Evolutionary conservation across 495 filamentous ascomycete genomes (phyloP).

Genomic region (Xylaria bambusicola): DNA sequence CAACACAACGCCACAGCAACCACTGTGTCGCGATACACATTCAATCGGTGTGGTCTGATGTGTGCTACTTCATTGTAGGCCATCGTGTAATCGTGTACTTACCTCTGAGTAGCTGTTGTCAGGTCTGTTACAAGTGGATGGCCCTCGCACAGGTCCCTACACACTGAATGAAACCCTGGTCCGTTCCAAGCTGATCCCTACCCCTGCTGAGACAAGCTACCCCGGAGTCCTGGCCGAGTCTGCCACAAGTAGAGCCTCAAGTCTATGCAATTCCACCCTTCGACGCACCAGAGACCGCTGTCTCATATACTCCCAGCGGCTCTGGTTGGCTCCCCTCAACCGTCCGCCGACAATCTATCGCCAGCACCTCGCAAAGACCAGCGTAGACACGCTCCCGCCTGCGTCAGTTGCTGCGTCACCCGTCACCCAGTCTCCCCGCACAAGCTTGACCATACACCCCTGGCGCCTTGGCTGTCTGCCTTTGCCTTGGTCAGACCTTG

Average conservation of each 20-base stretch:
- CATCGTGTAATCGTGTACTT: too few relatives aligned
- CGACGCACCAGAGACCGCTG: neutral
- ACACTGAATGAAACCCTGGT: slow-evolving; percentile 48
- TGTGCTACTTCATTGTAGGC: too few relatives aligned
- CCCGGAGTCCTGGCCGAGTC: slow-evolving; percentile 21
- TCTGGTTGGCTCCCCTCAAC: neutral
- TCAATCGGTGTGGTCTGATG: too few relatives aligned
- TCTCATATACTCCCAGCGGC: slow-evolving; percentile 1
- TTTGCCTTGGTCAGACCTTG: too few relatives aligned
- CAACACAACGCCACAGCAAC: too few relatives aligned
- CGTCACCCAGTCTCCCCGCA: neutral
- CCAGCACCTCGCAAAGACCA: neutral
- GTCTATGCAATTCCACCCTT: slow-evolving; percentile 20
- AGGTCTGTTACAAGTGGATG: slow-evolving; percentile 28
- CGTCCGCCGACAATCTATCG: neutral
- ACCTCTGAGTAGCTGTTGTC: too few relatives aligned
- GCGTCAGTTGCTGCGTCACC: neutral
- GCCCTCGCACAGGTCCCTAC: slow-evolving; percentile 36
- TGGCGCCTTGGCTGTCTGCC: too few relatives aligned
- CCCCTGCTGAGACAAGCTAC: slow-evolving; percentile 29
- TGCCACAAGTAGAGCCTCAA: slow-evolving; percentile 30
- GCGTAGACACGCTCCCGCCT: neutral
- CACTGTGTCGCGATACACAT: too few relatives aligned
- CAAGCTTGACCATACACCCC: neutral
- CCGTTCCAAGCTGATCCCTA: slow-evolving; percentile 44